Percentiles rank a stretch among this genome's conserved stretches.
phyloP scores from a whole-genome alignment of 2,329 filamentous ascomycete genomes.

The Fusarium lateritium region DNA sequence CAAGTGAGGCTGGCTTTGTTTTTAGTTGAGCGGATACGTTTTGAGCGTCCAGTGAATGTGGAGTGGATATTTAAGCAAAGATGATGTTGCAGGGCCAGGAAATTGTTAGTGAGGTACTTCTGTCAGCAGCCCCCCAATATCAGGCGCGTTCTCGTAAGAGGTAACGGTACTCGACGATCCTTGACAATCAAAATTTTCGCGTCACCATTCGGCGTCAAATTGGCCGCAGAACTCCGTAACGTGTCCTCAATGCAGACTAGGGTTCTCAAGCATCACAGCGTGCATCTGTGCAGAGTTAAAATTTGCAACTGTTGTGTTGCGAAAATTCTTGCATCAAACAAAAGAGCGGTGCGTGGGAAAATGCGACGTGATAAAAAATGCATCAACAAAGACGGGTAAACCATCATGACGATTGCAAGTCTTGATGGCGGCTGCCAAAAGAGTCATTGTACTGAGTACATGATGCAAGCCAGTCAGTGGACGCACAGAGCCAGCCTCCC shows the following conservation, averaged over 20 bases:
- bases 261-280: constrained; percentile 8
- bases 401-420: constrained; percentile 28
- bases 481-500: constrained; percentile 52
- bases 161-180: constrained; percentile 51
- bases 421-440: constrained; percentile 15
- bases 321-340: constrained; percentile 2
- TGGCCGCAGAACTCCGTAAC: constrained; percentile 36
- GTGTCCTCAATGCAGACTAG: constrained; percentile 38
- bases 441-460: constrained; percentile 44
- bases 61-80: constrained; percentile 27
- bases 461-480: constrained; percentile 51
- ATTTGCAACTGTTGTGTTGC: constrained; percentile 1
- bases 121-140: constrained; percentile 34
- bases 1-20: constrained; percentile 40
- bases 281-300: background rate
- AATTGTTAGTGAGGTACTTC: constrained; percentile 60
- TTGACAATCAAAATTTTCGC: constrained; percentile 52
- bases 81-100: constrained; percentile 29
- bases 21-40: constrained; percentile 22
- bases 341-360: background rate
- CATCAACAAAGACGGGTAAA: constrained; percentile 16
- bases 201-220: constrained; percentile 45
- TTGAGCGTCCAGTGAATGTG: constrained; percentile 21
- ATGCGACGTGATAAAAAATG: constrained; percentile 15
- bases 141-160: constrained; percentile 47